Evolutionary conservation across 208 protist species (phyloP).

Genomic region (Crithidia thermophila): DNA sequence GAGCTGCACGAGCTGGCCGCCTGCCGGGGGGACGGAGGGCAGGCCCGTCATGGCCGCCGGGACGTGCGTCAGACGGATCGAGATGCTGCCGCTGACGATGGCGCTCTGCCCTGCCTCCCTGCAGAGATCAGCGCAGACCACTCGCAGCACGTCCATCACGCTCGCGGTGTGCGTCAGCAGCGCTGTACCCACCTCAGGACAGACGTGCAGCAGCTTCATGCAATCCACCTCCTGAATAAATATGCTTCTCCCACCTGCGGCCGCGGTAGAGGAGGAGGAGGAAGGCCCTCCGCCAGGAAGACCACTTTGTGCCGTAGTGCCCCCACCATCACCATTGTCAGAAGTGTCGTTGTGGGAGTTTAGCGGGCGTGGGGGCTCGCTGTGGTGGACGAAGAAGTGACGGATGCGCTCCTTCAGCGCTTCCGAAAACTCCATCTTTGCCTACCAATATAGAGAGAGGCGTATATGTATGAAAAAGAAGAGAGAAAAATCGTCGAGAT

Average conservation of each 20-base stretch:
- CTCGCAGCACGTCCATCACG: slow-evolving; percentile 47
- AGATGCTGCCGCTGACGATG: slow-evolving; percentile 55
- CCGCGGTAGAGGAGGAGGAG: background rate
- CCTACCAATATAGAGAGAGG: background rate
- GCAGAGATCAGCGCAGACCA: slow-evolving; percentile 61
- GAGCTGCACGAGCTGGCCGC: slow-evolving; percentile 71
- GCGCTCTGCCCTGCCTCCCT: slow-evolving; percentile 36
- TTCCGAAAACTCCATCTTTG: slow-evolving; percentile 25
- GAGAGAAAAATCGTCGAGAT: background rate
- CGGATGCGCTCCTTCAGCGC: slow-evolving; percentile 30
- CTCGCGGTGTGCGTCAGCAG: slow-evolving; percentile 56
- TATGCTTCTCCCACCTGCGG: slow-evolving; percentile 34
- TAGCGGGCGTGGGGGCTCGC: slow-evolving; percentile 54
- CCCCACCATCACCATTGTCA: no score
- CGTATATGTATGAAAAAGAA: background rate
- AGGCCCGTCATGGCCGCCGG: slow-evolving; percentile 49
- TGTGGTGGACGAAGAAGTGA: slow-evolving; percentile 62
- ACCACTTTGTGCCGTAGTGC: no score
- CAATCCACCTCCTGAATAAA: slow-evolving; percentile 81
- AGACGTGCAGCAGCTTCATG: slow-evolving; percentile 65
- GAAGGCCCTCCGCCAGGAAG: no score
- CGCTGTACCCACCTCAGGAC: slow-evolving; percentile 42
- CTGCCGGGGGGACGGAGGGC: slow-evolving; percentile 61
- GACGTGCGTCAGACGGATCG: slow-evolving; percentile 71
- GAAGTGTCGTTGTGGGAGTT: slow-evolving; percentile 3